Percentiles rank a stretch among this genome's conserved stretches.
phyloP scores from a whole-genome alignment of 2,329 filamentous ascomycete species.

The Penicillium sp. region DNA sequence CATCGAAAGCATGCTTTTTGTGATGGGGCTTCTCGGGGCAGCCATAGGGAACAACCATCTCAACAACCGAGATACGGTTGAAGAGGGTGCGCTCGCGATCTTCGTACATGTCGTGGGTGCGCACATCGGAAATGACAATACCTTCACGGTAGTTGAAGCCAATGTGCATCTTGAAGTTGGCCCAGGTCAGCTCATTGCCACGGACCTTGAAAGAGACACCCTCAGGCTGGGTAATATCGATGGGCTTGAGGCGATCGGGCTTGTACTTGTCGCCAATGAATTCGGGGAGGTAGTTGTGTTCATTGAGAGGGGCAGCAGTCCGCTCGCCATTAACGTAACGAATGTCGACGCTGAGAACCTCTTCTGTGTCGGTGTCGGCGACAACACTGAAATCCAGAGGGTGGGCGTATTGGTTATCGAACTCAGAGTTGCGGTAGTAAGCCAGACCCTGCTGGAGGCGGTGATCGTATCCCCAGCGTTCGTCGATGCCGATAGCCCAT shows the following conservation, averaged over 20 bases:
- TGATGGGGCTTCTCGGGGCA: conserved; percentile 29
- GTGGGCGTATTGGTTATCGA: conserved; percentile 37
- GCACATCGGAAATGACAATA: conserved; percentile 55
- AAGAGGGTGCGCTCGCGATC: conserved; percentile 32
- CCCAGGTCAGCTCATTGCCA: conserved; percentile 32
- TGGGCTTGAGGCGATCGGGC: conserved; percentile 29
- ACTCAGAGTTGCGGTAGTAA: conserved; percentile 32
- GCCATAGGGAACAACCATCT: conserved; percentile 33
- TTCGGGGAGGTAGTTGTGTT: conserved; percentile 32
- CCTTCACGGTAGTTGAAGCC: conserved; percentile 55
- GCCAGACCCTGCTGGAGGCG: conserved; percentile 37
- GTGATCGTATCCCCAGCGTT: conserved; percentile 37
- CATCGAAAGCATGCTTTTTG: conserved; percentile 33
- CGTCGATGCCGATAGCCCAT: conserved; percentile 41
- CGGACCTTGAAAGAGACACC: conserved; percentile 33
- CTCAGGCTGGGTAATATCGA: conserved; percentile 31
- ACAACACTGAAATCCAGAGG: conserved; percentile 31
- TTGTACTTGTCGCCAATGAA: conserved; percentile 28
- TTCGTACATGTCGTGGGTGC: conserved; percentile 30
- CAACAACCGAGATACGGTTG: conserved; percentile 32
- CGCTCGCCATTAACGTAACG: conserved; percentile 29
- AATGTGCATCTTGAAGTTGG: conserved; percentile 40
- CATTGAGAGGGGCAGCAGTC: conserved; percentile 22
- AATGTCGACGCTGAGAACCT: conserved; percentile 31
- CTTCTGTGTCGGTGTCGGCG: conserved; percentile 30